phyloP scores from a whole-genome alignment of 495 filamentous ascomycete species.

The Neurospora sp. region DNA sequence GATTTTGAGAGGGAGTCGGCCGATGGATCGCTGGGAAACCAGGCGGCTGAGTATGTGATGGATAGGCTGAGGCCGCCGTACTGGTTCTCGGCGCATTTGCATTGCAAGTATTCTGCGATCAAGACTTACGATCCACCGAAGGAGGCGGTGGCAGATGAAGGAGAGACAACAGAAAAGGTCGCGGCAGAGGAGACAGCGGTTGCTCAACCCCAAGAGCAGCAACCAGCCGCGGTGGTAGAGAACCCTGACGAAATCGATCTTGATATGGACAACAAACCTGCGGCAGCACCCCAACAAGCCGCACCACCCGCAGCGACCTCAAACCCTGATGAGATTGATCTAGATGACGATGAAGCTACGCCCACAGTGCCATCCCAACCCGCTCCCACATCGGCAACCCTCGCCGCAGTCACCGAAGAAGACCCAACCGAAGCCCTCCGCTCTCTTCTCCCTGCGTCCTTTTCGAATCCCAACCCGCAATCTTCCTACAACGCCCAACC shows the following conservation, averaged over 20 bases:
- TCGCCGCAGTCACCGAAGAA: conserved; percentile 19
- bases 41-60: conserved; percentile 66
- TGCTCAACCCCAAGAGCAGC: not conserved
- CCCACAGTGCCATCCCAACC: not conserved
- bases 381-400: not conserved
- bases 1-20: conserved; percentile 64
- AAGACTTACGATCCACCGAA: conserved; percentile 46
- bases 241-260: conserved; percentile 10
- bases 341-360: no score
- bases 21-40: conserved; percentile 62
- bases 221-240: not conserved
- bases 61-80: conserved; percentile 69
- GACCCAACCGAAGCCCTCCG: conserved; percentile 45
- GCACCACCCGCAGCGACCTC: not conserved
- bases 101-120: conserved; percentile 71
- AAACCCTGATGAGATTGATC: not conserved
- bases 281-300: not conserved
- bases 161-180: not conserved
- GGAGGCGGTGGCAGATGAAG: not conserved
- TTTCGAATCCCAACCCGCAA: conserved; percentile 34
- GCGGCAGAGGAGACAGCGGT: not conserved
- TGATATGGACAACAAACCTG: conserved; percentile 10
- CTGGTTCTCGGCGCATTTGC: conserved; percentile 93
- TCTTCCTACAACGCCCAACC: conserved; percentile 1
- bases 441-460: conserved; percentile 56